Evolutionary conservation across 1,284 basidiomycete genomes (phyloP).

Genomic region (Moniliella sp.): DNA sequence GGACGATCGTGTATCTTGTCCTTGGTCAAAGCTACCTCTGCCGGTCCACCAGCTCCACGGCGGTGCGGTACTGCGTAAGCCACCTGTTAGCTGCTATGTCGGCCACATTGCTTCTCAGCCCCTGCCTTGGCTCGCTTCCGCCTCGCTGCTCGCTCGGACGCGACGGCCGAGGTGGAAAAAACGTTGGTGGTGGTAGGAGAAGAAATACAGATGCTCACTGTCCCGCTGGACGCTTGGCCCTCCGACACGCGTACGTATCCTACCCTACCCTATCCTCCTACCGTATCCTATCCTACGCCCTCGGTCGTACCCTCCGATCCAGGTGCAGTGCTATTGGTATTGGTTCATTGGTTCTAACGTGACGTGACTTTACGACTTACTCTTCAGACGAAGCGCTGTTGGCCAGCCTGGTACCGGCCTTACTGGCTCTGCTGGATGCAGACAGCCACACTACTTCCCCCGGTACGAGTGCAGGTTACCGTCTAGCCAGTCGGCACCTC

Average conservation of each 20-base stretch:
- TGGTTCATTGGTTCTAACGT: neutral
- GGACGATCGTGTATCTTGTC: too few species aligned
- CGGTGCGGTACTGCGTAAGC: neutral
- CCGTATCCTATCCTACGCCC: too few species aligned
- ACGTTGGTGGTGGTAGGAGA: neutral
- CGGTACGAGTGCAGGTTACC: slow-evolving; percentile 35
- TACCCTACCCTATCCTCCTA: too few species aligned
- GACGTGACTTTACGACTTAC: neutral
- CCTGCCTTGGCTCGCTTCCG: neutral
- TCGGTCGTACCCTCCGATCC: too few species aligned
- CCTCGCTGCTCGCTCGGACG: neutral
- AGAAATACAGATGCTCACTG: neutral
- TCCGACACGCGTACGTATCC: too few species aligned
- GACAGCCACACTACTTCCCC: too few species aligned
- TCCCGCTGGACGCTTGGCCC: neutral
- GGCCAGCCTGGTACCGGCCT: neutral
- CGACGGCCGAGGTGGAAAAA: neutral
- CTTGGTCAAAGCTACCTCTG: neutral
- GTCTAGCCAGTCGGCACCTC: slow-evolving; percentile 51
- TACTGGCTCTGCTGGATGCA: neutral
- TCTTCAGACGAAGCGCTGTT: neutral
- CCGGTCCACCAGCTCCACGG: neutral
- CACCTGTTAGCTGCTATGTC: neutral
- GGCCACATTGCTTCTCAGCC: neutral
- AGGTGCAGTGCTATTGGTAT: neutral